Evolutionary conservation across 192 early-diverging fungal genomes (phyloP), one percentile per base, ranked within the genome.

Genomic region (Paraglomus occultum): DNA sequence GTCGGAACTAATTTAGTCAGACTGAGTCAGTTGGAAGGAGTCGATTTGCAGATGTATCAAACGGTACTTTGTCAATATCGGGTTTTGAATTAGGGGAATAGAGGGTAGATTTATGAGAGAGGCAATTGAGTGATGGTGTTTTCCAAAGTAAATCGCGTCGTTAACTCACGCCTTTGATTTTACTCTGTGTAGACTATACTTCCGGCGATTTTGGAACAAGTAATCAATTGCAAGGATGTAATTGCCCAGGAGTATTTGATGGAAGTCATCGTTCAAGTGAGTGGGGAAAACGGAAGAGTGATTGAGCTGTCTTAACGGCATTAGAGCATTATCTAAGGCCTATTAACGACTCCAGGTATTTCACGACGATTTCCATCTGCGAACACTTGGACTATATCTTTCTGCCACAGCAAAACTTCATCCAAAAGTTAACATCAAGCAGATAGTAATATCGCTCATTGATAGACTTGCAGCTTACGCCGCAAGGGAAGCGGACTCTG

Each of bases 171-270:
- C 31, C 1, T 31, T 2, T 31, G 31, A 1, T 31, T 31, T 31
- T 31, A 31, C 3, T 43, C 22, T 9, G n/a, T 38, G 12, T 69
- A 89, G 86, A 74, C 83, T 2, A 92, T 99, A 70, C 78, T 99
- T 51, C 98, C 98, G 5, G 88, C 84, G 57, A 87, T 99, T 62
- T 81, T 99, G 47, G 94, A 93, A 68, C 96, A 99, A 83, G 92
- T 99, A 58, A 93, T 98, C 14, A 93, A 89, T 72, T 99, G 98
- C 82, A 83, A 90, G 44, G 98, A 99, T 79, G 88, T 97, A 14
- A 93, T 99, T 66, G 98, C 98, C 8, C 98, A 99, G 73, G 98
- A 99, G 74, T 99, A 99, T 75, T 83, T 99, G 40, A 97, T 99
- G 95, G 98, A 99, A 76, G 95, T 95, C 20, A 95, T 98, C 61